phyloP scores from a whole-genome alignment of 129 eudicot genomes.

The Artemisia argyi region DNA sequence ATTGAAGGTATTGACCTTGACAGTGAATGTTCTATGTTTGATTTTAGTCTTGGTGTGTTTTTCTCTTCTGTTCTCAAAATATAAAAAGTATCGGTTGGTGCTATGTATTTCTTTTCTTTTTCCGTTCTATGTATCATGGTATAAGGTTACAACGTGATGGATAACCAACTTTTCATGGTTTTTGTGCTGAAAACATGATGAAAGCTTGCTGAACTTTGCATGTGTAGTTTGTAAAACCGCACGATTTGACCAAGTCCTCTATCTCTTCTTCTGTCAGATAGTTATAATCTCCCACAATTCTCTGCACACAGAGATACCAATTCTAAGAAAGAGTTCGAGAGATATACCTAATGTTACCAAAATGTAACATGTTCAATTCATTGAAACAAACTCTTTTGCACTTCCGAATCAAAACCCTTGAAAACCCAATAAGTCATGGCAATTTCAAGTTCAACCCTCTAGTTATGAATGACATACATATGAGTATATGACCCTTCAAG shows the following conservation, averaged over 20 bases:
- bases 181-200: constrained; percentile 93
- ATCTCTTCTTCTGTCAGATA: constrained; percentile 80
- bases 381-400: background rate
- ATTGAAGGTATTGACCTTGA: background rate
- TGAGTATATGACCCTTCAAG: too few species aligned
- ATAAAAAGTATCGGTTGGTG: background rate
- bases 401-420: background rate
- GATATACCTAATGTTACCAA: too few species aligned
- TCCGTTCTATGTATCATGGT: background rate
- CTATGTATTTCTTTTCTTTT: background rate
- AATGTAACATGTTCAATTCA: background rate
- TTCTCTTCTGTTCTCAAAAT: too few species aligned
- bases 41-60: constrained; percentile 5
- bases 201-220: constrained; percentile 75
- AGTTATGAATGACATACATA: background rate
- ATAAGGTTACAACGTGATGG: background rate
- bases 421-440: background rate
- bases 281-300: constrained; percentile 34
- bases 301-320: background rate
- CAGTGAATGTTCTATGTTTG: background rate
- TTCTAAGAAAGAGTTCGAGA: background rate
- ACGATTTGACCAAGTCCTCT: constrained; percentile 72
- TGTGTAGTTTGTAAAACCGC: constrained; percentile 82
- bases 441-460: too few species aligned
- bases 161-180: constrained; percentile 45